Base-by-base conservation (phyloP, 2,329 filamentous ascomycete species). In the Fusarium xylarioides region DNA sequence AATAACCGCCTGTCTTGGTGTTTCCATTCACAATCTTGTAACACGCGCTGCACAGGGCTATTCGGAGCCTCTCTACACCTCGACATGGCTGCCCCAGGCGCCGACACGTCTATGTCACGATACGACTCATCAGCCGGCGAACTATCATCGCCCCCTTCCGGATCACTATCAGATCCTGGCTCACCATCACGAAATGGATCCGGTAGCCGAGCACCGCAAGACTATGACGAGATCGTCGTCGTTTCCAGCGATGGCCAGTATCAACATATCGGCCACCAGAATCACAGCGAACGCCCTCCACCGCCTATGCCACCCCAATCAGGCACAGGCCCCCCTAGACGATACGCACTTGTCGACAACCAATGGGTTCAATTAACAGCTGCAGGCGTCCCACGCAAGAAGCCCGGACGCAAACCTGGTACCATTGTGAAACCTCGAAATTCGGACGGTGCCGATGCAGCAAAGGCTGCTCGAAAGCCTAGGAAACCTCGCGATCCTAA, bases 351-450 rank as follows among this genome's bases (percentile, higher is more conserved):
- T n/a, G 77, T 82, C 69, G 79, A 86, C 70, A 79, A 84, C 71
- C 73, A 82, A 76, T 81, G 80, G 74, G 85, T 87, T 34, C 85
- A 84, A 69, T 81, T 90, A 58, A 90, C 88, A 0, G 88, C 88
- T 32, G 88, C 88, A 57, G 89, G 89, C 16, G 78, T 89, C 11
- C 88, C 89, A 1, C 82, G 89, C 9, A 91, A 91, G 81, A 92
- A 91, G 82, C 89, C 90, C 26, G 90, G 89, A 28, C 87, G 90
- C 55, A 92, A 92, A 78, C 89, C 90, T 77, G 92, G 86, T 78
- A 88, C 83, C 68, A 86, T 82, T 61, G 80, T 86, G 54, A 87
- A 86, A 75, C 80, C 81, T 64, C 85, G 83, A 79, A 78, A 78
- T 60, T 79, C 81, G 57, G 80, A 82, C 66, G 82, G 81, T 53